phyloP scores from a whole-genome alignment of 2,329 filamentous ascomycete species.

The Botrytis porri region DNA sequence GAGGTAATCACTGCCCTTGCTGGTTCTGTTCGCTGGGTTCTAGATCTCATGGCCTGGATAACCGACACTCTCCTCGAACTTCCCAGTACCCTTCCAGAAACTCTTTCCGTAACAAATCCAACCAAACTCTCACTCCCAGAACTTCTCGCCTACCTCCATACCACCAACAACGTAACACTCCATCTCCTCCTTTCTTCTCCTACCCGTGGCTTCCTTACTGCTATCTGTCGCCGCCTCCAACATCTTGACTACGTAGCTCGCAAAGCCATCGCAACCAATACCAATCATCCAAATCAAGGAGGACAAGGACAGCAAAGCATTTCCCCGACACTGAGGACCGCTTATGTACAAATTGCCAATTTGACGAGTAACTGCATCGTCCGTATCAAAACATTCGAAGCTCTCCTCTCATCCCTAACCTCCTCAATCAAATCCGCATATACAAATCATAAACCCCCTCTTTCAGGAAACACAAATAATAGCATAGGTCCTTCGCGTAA shows the following conservation, averaged over 20 bases:
- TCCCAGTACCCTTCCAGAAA: constrained; percentile 46
- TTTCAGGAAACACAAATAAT: constrained; percentile 22
- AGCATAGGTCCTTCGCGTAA: constrained; percentile 32
- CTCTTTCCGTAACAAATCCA: constrained; percentile 46
- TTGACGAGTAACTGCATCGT: constrained; percentile 34
- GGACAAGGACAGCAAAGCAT: constrained; percentile 18
- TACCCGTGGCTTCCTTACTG: constrained; percentile 68
- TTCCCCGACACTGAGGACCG: constrained; percentile 32
- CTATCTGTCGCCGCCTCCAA: constrained; percentile 61
- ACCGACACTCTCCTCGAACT: constrained; percentile 58
- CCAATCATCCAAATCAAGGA: constrained; percentile 10
- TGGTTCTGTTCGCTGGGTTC: constrained; percentile 74
- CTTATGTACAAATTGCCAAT: constrained; percentile 37
- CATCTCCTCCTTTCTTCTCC: constrained; percentile 70
- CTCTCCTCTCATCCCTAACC: constrained; percentile 33
- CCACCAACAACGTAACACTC: constrained; percentile 55
- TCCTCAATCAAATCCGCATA: constrained; percentile 34
- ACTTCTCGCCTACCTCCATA: constrained; percentile 51
- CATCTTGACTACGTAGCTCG: constrained; percentile 49
- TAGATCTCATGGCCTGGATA: constrained; percentile 66
- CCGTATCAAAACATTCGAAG: constrained; percentile 35
- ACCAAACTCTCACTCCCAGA: constrained; percentile 47
- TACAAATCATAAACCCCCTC: constrained; percentile 23
- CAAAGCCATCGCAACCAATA: constrained; percentile 31
- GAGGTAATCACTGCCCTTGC: constrained; percentile 71